phyloP scores from a whole-genome alignment of 208 protist genomes.

The Crithidia brevicula region DNA sequence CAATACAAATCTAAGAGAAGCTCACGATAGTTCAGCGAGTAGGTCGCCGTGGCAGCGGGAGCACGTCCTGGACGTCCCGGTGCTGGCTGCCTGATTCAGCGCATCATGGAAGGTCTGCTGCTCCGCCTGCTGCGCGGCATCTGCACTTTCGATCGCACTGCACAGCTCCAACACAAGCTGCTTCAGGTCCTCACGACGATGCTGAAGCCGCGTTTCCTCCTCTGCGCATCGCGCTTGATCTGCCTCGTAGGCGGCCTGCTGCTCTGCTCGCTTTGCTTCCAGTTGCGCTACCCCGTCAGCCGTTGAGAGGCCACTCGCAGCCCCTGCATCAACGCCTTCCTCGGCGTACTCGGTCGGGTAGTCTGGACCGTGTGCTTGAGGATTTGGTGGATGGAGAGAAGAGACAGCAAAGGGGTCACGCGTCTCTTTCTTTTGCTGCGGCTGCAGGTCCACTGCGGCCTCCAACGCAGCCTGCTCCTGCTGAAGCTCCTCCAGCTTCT shows the following conservation, averaged over 20 bases:
- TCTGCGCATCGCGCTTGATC: neutral
- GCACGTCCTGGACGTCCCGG: neutral
- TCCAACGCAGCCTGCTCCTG: neutral
- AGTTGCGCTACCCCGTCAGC: too few species aligned
- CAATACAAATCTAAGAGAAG: conserved; percentile 6
- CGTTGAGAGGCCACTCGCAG: too few species aligned
- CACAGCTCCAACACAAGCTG: conserved; percentile 35
- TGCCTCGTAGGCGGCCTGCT: conserved; percentile 11
- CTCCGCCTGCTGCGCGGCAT: conserved; percentile 44
- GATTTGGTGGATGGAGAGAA: too few species aligned
- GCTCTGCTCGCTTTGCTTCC: neutral
- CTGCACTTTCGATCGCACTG: conserved; percentile 44
- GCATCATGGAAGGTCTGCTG: conserved; percentile 35
- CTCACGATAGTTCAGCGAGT: neutral
- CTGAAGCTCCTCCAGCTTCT: conserved; percentile 2
- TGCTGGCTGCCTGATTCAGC: conserved; percentile 31
- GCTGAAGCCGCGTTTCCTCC: conserved; percentile 13
- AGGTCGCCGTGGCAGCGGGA: neutral
- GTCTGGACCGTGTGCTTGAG: too few species aligned
- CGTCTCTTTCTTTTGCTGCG: neutral
- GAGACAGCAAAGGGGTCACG: neutral
- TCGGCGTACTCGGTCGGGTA: too few species aligned
- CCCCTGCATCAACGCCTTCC: too few species aligned
- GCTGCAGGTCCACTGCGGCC: neutral
- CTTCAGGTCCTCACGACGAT: conserved; percentile 30